Evolutionary conservation across 2,329 filamentous ascomycete species (phyloP), one percentile per base, ranked within the genome.

Genomic region (Trichoderma sp.): DNA sequence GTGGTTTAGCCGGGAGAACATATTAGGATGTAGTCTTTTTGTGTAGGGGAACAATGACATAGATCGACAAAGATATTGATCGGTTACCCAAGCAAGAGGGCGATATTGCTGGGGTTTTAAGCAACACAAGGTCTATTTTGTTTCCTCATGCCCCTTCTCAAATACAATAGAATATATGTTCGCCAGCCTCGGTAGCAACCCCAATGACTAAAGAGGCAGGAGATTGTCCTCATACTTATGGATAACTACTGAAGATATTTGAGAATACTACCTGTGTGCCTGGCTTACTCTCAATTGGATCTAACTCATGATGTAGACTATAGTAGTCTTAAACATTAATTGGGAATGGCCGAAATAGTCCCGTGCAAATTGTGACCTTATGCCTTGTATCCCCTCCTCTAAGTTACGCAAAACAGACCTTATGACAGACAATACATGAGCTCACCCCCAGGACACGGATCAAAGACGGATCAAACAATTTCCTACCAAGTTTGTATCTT

Each of bases 121-220:
- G 59, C 59, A 27, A 22, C 19, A 25, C 12, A 22, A 48, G 8
- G 27, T 19, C 45, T 25, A 52, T 52, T 42, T 2, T 27, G 1
- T 35, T 13, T n/a, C 19, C 29, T 32, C 19, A 25, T n/a, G 15
- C 10, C 19, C 22, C 32, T 19, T 25, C 4, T 5, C 32, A 22
- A 63, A 17, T 25, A 9, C 25, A 17, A 53, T 39, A 4, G 22
- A n/a, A 10, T 8, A 2, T 29, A 22, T 39, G 17, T 3, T 19
- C 39, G 29, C 32, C n/a, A 48, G 8, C 17, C 12, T 12, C 8
- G 39, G 34, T 25, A 63, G 25, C 6, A 53, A 27, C 59, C 39
- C 53, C 32, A 32, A 25, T 39, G 13, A 63, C 59, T 3, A 63
- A 63, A 63, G 22, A 53, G 59, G 59, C 59, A 63, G 59, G 59